These are phyloP conservation scores for Saccharomycopsis capsularis DNA, from an alignment of 805 yeast genomes.

Conservation along the genomic window DNA sequence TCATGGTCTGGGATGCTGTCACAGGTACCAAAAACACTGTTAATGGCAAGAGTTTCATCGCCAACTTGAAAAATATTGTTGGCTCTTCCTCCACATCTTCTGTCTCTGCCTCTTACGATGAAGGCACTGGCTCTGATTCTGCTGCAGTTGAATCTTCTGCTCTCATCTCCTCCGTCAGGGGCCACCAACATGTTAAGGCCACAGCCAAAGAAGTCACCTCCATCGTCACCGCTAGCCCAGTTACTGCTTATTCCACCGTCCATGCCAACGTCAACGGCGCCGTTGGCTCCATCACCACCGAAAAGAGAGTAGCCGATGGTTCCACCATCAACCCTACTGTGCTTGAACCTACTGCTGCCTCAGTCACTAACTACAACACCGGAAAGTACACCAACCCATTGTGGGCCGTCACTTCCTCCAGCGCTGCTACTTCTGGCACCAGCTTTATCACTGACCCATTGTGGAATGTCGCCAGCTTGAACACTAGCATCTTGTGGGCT, in stretches of 20 bases:
- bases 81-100: constrained; percentile 9
- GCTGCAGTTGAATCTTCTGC: neutral
- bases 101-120: too few relatives aligned
- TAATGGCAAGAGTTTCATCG: constrained; percentile 10
- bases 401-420: constrained; percentile 11
- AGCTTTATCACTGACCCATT: neutral
- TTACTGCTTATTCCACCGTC: neutral
- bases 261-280: neutral
- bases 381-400: too few relatives aligned
- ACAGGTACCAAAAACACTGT: constrained; percentile 28
- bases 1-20: constrained; percentile 24
- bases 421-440: constrained; percentile 1
- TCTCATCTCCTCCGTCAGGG: neutral
- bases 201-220: neutral
- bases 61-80: constrained; percentile 6
- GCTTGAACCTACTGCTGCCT: neutral
- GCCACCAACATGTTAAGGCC: neutral
- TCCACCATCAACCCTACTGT: neutral
- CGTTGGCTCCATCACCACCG: neutral
- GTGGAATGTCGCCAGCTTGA: neutral
- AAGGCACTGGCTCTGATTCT: neutral
- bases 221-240: neutral
- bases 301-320: neutral
- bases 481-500: constrained; percentile 3
- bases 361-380: neutral